Base-by-base conservation (phyloP, 768 basidiomycete species). In the Suillus tomentosus region DNA sequence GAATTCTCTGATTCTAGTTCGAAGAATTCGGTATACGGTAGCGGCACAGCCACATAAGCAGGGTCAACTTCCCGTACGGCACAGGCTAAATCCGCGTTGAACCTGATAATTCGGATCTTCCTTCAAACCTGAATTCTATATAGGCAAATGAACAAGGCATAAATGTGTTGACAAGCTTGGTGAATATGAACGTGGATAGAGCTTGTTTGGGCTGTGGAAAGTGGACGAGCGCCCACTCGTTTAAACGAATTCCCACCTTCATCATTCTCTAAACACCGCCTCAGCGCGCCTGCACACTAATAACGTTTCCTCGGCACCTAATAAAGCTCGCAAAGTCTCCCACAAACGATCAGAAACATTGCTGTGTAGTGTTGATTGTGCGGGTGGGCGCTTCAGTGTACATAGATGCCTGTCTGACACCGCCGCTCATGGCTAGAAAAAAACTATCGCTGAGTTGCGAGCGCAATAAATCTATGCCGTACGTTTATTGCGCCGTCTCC, bases 1-100 rank as follows among this genome's bases (percentile, higher is more conserved):
- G 51, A 53, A 57, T 40, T 36, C 53, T 54, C 34, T 34, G 36
- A 37, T 58, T 58, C 56, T 58, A 58, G 56, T 19, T 42, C 27
- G 17, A 27, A 58, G 39, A 58, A 58, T 37, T 39, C 22, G 34
- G 45, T 22, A 51, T 27, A 15, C 39, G 27, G 31, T 54, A 54
- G 53, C 15, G 31, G 27, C 17, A 58, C 39, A 58, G 56, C 56
- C 56, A 58, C 56, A 40, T 40, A 24, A 5, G 31, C 39, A 58
- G 56, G 56, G 56, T 40, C 39, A 19, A 4, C n/a, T n/a, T 57
- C 24, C 22, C 7, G 9, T 57, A 39, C 39, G 9, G 27, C 4
- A 48, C 24, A 24, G 14, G n/a, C 13, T 24, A 31, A 19, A 53
- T 51, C 24, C 50, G 36, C 47, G 2, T 48, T 22, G 11, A 50